phyloP scores from a whole-genome alignment of 176 grass and related monocot genomes.

The Aegilops speltoides region DNA sequence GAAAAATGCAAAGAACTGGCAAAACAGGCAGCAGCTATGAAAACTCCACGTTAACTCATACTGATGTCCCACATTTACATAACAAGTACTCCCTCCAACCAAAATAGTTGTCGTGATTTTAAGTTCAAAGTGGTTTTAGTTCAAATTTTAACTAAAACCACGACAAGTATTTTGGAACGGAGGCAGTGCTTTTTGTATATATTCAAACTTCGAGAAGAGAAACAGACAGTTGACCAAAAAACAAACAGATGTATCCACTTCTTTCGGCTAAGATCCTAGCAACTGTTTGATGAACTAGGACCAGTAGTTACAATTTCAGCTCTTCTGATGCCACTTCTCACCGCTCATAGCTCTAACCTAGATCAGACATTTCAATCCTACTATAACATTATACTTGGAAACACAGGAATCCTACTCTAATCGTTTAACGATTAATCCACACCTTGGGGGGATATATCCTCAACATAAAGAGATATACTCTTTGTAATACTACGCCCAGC shows the following conservation, averaged over 20 bases:
- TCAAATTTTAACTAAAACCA: no score
- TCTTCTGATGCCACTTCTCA: not conserved
- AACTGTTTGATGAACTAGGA: constrained; percentile 9
- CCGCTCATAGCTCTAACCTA: not conserved
- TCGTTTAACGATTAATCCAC: not conserved
- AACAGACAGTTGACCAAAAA: not conserved
- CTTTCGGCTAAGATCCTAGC: not conserved
- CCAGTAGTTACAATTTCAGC: not conserved
- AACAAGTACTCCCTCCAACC: not conserved
- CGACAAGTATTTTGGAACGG: no score
- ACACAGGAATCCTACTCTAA: not conserved
- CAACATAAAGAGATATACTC: not conserved
- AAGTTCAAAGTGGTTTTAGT: no score
- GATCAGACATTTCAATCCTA: constrained; percentile 1
- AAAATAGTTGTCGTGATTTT: no score
- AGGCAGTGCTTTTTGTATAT: not conserved
- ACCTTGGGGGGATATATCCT: not conserved
- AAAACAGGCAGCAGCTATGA: not conserved
- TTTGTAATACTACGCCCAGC: not conserved
- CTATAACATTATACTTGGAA: not conserved
- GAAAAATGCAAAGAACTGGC: not conserved
- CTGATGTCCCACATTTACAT: not conserved
- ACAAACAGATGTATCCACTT: not conserved
- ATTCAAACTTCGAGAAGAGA: not conserved
- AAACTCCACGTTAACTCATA: not conserved